A percentile compares a stretch with the other conserved stretches of the same genome.
phyloP scores from a whole-genome alignment of 345 rosid genomes.

The Populus pruinosa region DNA sequence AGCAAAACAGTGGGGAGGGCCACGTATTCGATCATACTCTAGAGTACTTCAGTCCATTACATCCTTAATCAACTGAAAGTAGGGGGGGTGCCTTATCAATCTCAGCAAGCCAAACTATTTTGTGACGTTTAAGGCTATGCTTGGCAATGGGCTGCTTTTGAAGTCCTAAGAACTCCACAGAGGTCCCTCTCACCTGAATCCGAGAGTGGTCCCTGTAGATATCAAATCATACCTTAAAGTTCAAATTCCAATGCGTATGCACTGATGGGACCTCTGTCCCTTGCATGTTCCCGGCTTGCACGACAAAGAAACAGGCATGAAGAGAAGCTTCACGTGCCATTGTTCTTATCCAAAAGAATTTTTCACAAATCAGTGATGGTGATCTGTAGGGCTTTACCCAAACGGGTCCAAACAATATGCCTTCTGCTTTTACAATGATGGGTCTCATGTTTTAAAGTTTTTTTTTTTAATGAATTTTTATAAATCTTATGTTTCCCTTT shows the following conservation, averaged over 20 bases:
- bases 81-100: not conserved
- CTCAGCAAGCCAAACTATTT: too few relatives aligned
- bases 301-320: slow-evolving; percentile 1
- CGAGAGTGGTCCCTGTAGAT: not conserved
- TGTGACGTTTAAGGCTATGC: too few relatives aligned
- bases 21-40: too few relatives aligned
- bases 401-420: not conserved
- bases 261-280: slow-evolving; percentile 8
- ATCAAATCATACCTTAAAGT: not conserved
- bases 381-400: not conserved
- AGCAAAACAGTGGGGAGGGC: too few relatives aligned
- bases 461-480: not conserved
- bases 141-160: too few relatives aligned
- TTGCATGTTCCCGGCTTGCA: slow-evolving; percentile 13
- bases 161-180: too few relatives aligned
- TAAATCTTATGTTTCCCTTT: not conserved
- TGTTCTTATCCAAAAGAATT: not conserved
- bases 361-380: slow-evolving; percentile 4
- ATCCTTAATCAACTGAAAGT: not conserved
- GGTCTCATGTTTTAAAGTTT: not conserved
- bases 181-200: not conserved
- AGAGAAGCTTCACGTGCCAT: slow-evolving; percentile 8
- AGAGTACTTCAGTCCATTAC: too few relatives aligned
- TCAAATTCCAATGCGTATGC: not conserved
- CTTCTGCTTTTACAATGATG: not conserved